Base-by-base conservation (phyloP, 225 moss, liverwort and hornwort species). In the Neckera pumila region DNA sequence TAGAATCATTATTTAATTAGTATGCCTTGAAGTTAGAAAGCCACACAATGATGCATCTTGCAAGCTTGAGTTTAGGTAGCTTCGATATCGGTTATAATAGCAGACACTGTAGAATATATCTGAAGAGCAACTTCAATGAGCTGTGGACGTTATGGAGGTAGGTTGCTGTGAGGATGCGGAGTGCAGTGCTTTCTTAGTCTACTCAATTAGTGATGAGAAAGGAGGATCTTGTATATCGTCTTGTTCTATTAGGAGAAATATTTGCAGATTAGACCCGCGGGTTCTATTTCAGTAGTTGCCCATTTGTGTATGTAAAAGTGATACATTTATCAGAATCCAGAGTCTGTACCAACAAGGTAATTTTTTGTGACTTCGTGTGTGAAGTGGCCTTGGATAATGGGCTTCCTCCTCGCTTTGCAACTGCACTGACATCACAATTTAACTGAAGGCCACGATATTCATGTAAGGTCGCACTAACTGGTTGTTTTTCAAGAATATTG, bases 31-130 rank as follows among this genome's bases (percentile, higher is more conserved):
- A 62, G 45, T 69, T 53, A 53, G 71, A 83, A 60, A 76, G 64
- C 87, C 40, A 61, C 77, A 81, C 89, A 81, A 64, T 92, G 90
- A 87, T 87, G 90, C 87, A 87, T 80, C 85, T 83, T 92, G 75
- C 83, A 76, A 82, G 64, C 84, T 66, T 75, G 49, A 85, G 77
- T 89, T 78, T 47, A 40, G 62, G 64, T 36, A 85, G 63, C 82
- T 84, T 85, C 45, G 47, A 64, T 64, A 57, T 20, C 56, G 56
- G 56, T 57, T 51, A 18, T 38, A 58, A 67, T 81, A 54, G 33
- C 22, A 53, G 81, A 63, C 38, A 77, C 76, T 43, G 49, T 67
- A 57, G 84, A 80, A 38, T 80, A 47, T 45, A 49, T 53, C 67
- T 33, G 61, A 38, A 47, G 71, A 80, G 54, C 70, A 84, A 47